Percentiles rank a stretch among this genome's conserved stretches.
Evolutionary conservation across 768 basidiomycete genomes (phyloP).

Genomic region (Astraeus odoratus): DNA sequence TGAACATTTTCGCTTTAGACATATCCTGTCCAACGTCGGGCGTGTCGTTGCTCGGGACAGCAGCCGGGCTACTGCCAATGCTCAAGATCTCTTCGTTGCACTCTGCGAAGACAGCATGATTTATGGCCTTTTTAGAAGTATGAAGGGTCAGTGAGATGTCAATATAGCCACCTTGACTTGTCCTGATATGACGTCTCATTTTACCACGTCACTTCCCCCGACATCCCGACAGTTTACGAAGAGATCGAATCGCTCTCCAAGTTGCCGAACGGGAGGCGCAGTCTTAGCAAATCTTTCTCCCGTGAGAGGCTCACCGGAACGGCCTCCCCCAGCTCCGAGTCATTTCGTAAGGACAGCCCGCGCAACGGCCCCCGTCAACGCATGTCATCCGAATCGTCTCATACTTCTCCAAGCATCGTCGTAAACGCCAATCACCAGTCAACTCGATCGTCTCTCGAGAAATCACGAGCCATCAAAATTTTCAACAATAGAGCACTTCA

Average conservation of each 20-base stretch:
- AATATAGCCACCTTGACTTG: background rate
- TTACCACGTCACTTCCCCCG: slow-evolving; percentile 11
- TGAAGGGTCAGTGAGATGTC: slow-evolving; percentile 58
- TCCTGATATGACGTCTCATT: slow-evolving; percentile 14
- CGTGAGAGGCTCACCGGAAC: slow-evolving; percentile 45
- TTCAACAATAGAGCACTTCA: slow-evolving; percentile 39
- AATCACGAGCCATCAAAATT: slow-evolving; percentile 53
- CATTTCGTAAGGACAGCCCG: slow-evolving; percentile 18
- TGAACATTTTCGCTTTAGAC: slow-evolving; percentile 39
- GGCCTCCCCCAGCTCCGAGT: slow-evolving; percentile 30
- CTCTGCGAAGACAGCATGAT: slow-evolving; percentile 87
- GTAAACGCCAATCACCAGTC: slow-evolving; percentile 14
- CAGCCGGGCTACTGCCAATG: slow-evolving; percentile 64
- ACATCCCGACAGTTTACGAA: slow-evolving; percentile 53
- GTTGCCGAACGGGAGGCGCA: slow-evolving; percentile 49
- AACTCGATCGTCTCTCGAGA: slow-evolving; percentile 58
- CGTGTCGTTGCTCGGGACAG: slow-evolving; percentile 83
- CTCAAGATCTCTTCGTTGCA: slow-evolving; percentile 79
- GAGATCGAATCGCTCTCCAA: slow-evolving; percentile 69
- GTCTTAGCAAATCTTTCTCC: slow-evolving; percentile 52
- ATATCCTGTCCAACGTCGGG: slow-evolving; percentile 77
- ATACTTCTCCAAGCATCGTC: slow-evolving; percentile 8
- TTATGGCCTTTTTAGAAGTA: slow-evolving; percentile 76
- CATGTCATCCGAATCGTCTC: slow-evolving; percentile 35
- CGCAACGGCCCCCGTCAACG: slow-evolving; percentile 23